phyloP scores from a whole-genome alignment of 164 flowering plant genomes.

The Tetrastigma voinierianum region DNA sequence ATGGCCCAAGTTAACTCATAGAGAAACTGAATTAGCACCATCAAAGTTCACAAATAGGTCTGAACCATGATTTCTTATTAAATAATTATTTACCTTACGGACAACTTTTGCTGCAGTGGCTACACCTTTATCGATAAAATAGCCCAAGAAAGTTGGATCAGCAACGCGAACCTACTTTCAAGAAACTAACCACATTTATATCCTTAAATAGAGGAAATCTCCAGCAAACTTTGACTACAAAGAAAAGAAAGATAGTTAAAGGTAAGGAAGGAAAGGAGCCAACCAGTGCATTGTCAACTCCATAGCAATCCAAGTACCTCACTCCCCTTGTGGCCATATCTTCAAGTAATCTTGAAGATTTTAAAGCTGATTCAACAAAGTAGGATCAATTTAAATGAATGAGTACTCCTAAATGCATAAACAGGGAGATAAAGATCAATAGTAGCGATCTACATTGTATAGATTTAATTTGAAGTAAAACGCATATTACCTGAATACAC shows the following conservation, averaged over 20 bases:
- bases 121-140: slow-evolving; percentile 89
- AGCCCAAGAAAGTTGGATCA: slow-evolving; percentile 95
- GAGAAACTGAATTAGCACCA: too few relatives aligned
- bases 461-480: not conserved
- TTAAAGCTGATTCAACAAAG: slow-evolving; percentile 59
- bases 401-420: not conserved
- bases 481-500: slow-evolving; percentile 72
- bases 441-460: not conserved
- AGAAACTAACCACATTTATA: slow-evolving; percentile 5
- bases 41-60: too few relatives aligned
- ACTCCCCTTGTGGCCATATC: slow-evolving; percentile 91
- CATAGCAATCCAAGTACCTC: slow-evolving; percentile 87
- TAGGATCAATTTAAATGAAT: slow-evolving; percentile 6
- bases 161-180: slow-evolving; percentile 89
- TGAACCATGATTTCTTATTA: too few relatives aligned
- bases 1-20: too few relatives aligned
- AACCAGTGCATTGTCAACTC: slow-evolving; percentile 97
- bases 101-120: slow-evolving; percentile 99
- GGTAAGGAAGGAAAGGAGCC: slow-evolving; percentile 18
- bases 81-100: slow-evolving; percentile 64
- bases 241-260: slow-evolving; percentile 20
- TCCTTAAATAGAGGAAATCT: slow-evolving; percentile 8
- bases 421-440: not conserved
- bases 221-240: not conserved
- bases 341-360: slow-evolving; percentile 73